phyloP scores from a whole-genome alignment of 2,329 filamentous ascomycete species.

The Fusarium kyushuense region DNA sequence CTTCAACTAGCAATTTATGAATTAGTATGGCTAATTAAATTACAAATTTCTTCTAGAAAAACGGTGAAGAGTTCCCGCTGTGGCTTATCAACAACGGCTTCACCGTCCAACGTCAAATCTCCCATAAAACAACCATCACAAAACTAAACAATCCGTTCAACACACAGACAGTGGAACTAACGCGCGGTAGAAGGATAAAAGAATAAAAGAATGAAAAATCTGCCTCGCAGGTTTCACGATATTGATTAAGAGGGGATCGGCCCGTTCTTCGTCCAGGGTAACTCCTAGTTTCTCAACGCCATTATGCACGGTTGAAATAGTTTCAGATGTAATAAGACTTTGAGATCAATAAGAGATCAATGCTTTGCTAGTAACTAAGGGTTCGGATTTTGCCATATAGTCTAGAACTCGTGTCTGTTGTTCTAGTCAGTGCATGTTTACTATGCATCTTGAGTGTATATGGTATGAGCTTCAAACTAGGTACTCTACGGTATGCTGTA shows the following conservation, averaged over 20 bases:
- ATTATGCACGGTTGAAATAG: constrained; percentile 11
- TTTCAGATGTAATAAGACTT: constrained; percentile 1
- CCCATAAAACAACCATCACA: constrained; percentile 4
- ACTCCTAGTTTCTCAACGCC: constrained; percentile 4
- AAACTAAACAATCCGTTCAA: not conserved
- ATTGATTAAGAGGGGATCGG: not conserved
- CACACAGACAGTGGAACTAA: constrained; percentile 4
- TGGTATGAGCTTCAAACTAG: not conserved
- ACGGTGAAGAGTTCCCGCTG: not conserved
- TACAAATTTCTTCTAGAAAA: too few species aligned
- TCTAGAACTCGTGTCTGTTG: not conserved
- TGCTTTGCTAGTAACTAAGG: not conserved
- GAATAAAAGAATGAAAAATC: not conserved
- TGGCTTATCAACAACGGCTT: not conserved
- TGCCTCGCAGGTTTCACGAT: constrained; percentile 13
- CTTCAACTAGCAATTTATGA: not conserved
- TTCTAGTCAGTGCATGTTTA: constrained; percentile 4
- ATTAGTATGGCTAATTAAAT: too few species aligned
- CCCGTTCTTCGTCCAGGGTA: constrained; percentile 25
- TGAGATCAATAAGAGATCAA: not conserved
- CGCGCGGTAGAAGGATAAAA: constrained; percentile 7
- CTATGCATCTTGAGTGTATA: constrained; percentile 11
- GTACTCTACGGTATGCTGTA: not conserved
- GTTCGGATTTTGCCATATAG: not conserved
- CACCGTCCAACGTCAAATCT: not conserved